phyloP scores from a whole-genome alignment of 2,329 filamentous ascomycete genomes.

The Pseudogymnoascus pannorum region DNA sequence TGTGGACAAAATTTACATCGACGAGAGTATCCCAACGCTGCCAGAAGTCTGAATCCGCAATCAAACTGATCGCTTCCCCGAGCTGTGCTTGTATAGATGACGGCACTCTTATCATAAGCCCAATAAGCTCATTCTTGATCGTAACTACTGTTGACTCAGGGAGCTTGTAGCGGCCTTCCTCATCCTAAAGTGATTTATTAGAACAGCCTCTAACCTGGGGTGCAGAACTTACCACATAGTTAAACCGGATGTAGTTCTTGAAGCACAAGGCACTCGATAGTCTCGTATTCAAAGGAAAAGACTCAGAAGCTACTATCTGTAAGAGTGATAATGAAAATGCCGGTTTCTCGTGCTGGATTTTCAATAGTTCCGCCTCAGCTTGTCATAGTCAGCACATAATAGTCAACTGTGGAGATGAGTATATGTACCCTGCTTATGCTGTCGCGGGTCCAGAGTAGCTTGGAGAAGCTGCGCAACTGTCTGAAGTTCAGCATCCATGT shows the following conservation, averaged over 20 bases:
- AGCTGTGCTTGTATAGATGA: conserved; percentile 84
- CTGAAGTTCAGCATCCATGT: conserved; percentile 55
- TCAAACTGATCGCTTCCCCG: conserved; percentile 92
- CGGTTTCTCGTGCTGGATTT: conserved; percentile 71
- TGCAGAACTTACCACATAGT: conserved; percentile 64
- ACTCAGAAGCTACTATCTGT: conserved; percentile 75
- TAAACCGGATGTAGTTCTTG: conserved; percentile 95
- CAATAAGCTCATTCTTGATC: conserved; percentile 93
- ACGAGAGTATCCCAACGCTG: conserved; percentile 93
- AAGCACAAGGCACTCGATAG: conserved; percentile 88
- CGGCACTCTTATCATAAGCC: conserved; percentile 90
- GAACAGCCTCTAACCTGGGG: conserved; percentile 12
- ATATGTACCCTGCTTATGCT: conserved; percentile 78
- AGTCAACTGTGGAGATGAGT: conserved; percentile 22
- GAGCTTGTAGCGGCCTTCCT: conserved; percentile 89
- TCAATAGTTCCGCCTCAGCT: conserved; percentile 72
- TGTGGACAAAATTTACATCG: conserved; percentile 45
- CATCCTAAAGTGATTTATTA: conserved; percentile 50
- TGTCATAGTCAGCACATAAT: conserved; percentile 24
- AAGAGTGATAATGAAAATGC: conserved; percentile 84
- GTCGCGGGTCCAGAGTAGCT: conserved; percentile 78
- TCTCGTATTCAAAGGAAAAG: conserved; percentile 68
- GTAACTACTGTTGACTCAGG: conserved; percentile 72
- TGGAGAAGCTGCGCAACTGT: conserved; percentile 75
- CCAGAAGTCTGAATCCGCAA: conserved; percentile 98